Evolutionary conservation across 148 eudicot species (phyloP).

Genomic region (Spergularia marina): DNA sequence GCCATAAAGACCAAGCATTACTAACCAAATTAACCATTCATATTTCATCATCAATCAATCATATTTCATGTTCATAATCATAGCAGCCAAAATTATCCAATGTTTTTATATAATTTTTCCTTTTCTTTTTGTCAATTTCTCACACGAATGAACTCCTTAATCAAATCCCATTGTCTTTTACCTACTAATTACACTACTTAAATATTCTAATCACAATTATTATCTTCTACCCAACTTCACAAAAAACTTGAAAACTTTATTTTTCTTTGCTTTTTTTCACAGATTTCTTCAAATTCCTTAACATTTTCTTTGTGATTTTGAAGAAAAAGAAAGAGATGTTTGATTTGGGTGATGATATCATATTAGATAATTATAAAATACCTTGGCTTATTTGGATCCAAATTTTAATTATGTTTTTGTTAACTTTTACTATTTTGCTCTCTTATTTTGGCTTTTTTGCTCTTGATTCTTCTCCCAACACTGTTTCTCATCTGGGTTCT

Average conservation of each 20-base stretch:
- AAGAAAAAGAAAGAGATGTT: slow-evolving; percentile 22
- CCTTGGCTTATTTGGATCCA: slow-evolving; percentile 40
- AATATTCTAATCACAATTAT: neutral
- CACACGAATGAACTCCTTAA: slow-evolving; percentile 3
- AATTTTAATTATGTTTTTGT: slow-evolving; percentile 27
- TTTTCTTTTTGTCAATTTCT: neutral
- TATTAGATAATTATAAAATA: slow-evolving; percentile 18
- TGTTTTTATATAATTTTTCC: too few species aligned
- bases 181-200: neutral
- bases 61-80: too few species aligned
- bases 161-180: neutral
- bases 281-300: neutral
- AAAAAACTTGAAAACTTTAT: neutral
- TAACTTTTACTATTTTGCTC: slow-evolving; percentile 26
- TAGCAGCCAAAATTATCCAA: neutral
- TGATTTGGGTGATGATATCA: slow-evolving; percentile 29
- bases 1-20: neutral
- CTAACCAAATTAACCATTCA: neutral
- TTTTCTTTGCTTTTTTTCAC: neutral
- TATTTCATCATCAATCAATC: neutral
- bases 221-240: too few species aligned
- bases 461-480: slow-evolving; percentile 20
- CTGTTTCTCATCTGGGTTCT: slow-evolving; percentile 11
- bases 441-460: slow-evolving; percentile 26
- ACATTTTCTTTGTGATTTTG: slow-evolving; percentile 10